These are phyloP conservation scores for Coemansia sp. DNA, from an alignment of 192 early-diverging fungal genomes.

Conservation along the genomic window DNA sequence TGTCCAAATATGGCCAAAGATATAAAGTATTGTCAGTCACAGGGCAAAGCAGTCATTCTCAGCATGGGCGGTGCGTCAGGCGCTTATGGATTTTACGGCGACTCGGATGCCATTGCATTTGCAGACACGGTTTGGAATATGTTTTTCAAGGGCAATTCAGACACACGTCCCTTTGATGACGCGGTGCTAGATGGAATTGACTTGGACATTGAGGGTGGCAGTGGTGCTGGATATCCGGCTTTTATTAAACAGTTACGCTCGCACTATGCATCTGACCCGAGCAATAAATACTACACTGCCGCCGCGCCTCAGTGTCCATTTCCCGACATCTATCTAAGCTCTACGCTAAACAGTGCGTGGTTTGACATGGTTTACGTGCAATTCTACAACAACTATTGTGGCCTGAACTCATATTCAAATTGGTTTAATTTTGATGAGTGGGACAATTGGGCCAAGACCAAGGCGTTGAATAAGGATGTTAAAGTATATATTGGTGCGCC, in stretches of 20 bases:
- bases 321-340: constrained; percentile 57
- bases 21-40: constrained; percentile 65
- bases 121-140: constrained; percentile 62
- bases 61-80: constrained; percentile 70
- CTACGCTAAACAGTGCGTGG: constrained; percentile 58
- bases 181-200: constrained; percentile 65
- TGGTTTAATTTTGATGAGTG: constrained; percentile 62
- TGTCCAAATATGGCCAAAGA: constrained; percentile 60
- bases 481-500: constrained; percentile 59
- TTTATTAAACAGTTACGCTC: constrained; percentile 54
- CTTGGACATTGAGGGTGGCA: constrained; percentile 59
- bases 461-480: constrained; percentile 60
- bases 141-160: constrained; percentile 60
- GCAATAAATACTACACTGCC: constrained; percentile 58
- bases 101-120: constrained; percentile 48
- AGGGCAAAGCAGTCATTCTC: constrained; percentile 62
- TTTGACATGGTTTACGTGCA: constrained; percentile 68
- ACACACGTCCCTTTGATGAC: constrained; percentile 60
- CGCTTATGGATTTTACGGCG: constrained; percentile 54
- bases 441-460: constrained; percentile 64
- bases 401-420: constrained; percentile 47
- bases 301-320: constrained; percentile 66
- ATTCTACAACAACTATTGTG: constrained; percentile 74
- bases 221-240: constrained; percentile 45
- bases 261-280: constrained; percentile 49